Base-by-base conservation (phyloP, 495 filamentous ascomycete species). In the Penicillium diatomitis region DNA sequence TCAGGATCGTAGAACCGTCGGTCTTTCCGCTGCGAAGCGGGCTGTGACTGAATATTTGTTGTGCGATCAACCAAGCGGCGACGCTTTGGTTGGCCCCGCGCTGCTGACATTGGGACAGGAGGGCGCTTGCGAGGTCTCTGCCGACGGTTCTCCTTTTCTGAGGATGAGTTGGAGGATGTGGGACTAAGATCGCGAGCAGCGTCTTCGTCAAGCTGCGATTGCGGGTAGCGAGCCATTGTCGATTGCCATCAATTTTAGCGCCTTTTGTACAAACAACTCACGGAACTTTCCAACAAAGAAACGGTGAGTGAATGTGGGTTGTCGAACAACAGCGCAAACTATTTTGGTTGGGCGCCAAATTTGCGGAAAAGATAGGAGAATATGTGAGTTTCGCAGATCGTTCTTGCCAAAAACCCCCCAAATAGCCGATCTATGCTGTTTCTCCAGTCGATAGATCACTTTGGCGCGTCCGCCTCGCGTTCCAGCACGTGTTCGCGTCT, bases 1-100 rank as follows among this genome's bases (percentile, higher is more conserved):
- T 95, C 83, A 0, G 92, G 92, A 52, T 99, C 88, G 60, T 94
- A 99, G 51, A 73, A 84, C 47, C 74, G 62, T 4, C 62, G 76
- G 34, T 53, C 47, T 32, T 56, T 44, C 6, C 49, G 54, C 47
- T 66, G 65, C 38, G 66, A 61, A 5, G 49, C 50, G 29, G 52
- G 41, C 27, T 64, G 63, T 32, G 63, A 66, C 46, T 66, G 65
- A 7, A 50, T 40, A 49, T 68, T 70, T 4, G 56, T 49, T 6
- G 50, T 29, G 47, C 62, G 64, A 36, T 72, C 67, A 9, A 57
- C 60, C 4, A 77, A 54, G 54, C 72, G 71, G 32, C 65, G 65
- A 28, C 75, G 68, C 53, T 78, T 77, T 35, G 50, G 60, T 6
- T 56, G 38, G 31, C 50, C 44, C 9, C 41, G 46, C 27, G 54